phyloP scores from a whole-genome alignment of 495 filamentous ascomycete genomes.

The Sphaerosporella brunnea region DNA sequence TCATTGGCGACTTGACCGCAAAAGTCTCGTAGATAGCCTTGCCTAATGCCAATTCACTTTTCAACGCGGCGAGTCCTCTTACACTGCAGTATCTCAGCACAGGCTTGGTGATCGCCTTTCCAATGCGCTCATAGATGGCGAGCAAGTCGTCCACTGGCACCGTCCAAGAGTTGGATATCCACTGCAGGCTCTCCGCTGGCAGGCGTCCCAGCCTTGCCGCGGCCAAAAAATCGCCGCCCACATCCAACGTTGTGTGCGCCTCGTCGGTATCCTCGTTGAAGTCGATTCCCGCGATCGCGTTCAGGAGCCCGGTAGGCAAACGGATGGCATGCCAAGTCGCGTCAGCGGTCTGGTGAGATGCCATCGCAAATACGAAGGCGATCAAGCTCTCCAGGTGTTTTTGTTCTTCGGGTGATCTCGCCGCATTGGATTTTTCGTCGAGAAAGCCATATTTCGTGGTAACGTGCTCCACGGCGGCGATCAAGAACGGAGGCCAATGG shows the following conservation, averaged over 20 bases:
- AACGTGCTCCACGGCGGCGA: constrained; percentile 21
- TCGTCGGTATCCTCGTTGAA: constrained; percentile 13
- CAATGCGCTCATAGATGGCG: constrained; percentile 18
- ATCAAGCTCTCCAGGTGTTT: constrained; percentile 18
- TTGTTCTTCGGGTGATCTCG: constrained; percentile 11
- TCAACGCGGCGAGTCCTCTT: constrained; percentile 18
- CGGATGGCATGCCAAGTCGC: constrained; percentile 25
- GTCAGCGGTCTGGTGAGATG: constrained; percentile 20
- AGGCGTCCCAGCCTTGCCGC: constrained; percentile 15
- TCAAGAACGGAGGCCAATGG: constrained; percentile 24
- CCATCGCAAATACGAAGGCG: constrained; percentile 18
- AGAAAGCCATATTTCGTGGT: constrained; percentile 17
- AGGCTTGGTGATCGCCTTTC: constrained; percentile 8
- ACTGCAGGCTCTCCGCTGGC: constrained; percentile 3
- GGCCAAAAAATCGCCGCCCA: constrained; percentile 19
- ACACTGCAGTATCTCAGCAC: constrained; percentile 19
- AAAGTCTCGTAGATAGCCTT: not conserved
- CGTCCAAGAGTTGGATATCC: constrained; percentile 16
- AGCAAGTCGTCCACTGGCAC: constrained; percentile 18
- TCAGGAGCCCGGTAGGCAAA: constrained; percentile 15
- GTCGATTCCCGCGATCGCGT: constrained; percentile 14
- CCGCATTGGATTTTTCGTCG: constrained; percentile 4
- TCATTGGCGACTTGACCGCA: constrained; percentile 17
- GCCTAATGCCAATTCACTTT: constrained; percentile 13
- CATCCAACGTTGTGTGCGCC: constrained; percentile 18